Conservation (phyloP, 306 rosid genomes). For the Abrus pulchellus region DNA sequence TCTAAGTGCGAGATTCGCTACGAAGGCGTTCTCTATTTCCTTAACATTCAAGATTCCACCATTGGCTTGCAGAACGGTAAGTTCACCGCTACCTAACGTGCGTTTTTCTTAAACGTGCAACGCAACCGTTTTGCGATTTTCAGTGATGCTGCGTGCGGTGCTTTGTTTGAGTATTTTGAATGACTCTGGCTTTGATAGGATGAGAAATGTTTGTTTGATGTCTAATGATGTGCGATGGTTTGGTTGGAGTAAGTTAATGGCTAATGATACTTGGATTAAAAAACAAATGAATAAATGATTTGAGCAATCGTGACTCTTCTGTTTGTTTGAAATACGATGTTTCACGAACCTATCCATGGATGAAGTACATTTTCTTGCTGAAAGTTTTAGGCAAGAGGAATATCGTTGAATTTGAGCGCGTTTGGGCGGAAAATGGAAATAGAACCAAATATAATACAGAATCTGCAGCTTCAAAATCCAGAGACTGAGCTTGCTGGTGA, state of each 20-base stretch:
- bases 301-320: not conserved
- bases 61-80: conserved; percentile 72
- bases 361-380: not conserved
- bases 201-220: not conserved
- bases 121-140: not conserved
- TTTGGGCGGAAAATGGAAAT: not conserved
- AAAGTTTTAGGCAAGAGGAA: not conserved
- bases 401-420: not conserved
- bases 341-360: not conserved
- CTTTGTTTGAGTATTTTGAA: not conserved
- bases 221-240: not conserved
- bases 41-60: conserved; percentile 64
- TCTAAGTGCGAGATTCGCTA: conserved; percentile 80
- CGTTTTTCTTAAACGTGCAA: not conserved
- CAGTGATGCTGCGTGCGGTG: not conserved
- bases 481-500: conserved; percentile 9
- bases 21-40: conserved; percentile 71
- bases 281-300: not conserved
- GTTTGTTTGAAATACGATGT: conserved; percentile 5
- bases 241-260: not conserved
- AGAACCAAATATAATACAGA: not conserved
- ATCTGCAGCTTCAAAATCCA: not conserved
- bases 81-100: not conserved
- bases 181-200: conserved; percentile 23
- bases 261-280: not conserved